Conservation (phyloP, 768 basidiomycete species). For the Candolleomyces aberdarensis region DNA sequence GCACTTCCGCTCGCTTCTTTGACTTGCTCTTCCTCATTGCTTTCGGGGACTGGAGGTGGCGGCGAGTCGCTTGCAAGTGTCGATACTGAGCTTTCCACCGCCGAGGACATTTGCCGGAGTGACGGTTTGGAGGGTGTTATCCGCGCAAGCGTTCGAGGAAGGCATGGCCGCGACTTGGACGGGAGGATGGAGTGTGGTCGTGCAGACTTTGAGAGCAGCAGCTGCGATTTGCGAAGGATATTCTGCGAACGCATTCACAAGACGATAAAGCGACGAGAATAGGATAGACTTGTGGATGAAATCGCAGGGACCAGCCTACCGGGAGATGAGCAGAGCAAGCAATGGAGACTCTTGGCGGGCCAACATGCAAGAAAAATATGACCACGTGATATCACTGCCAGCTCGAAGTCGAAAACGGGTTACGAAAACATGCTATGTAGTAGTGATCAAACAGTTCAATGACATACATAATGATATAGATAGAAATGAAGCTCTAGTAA, state of each 20-base stretch:
- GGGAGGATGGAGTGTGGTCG: constrained; percentile 11
- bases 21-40: background rate
- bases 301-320: constrained; percentile 4
- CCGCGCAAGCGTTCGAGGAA: constrained; percentile 1
- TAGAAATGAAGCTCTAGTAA: background rate
- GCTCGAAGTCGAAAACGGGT: background rate
- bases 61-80: constrained; percentile 8
- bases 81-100: constrained; percentile 11
- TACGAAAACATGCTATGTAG: background rate
- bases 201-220: constrained; percentile 31
- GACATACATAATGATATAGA: constrained; percentile 5
- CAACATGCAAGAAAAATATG: constrained; percentile 9
- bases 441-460: background rate
- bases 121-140: constrained; percentile 13
- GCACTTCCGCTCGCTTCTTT: constrained; percentile 16
- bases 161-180: constrained; percentile 4
- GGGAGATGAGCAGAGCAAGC: background rate
- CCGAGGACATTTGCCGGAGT: constrained; percentile 12
- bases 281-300: background rate
- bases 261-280: constrained; percentile 2
- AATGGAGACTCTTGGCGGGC: constrained; percentile 2
- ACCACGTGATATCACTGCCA: constrained; percentile 9
- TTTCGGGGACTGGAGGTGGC: constrained; percentile 8
- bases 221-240: constrained; percentile 34
- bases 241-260: constrained; percentile 37